phyloP scores from a whole-genome alignment of 2,329 filamentous ascomycete species.

The Dothistroma septosporum region DNA sequence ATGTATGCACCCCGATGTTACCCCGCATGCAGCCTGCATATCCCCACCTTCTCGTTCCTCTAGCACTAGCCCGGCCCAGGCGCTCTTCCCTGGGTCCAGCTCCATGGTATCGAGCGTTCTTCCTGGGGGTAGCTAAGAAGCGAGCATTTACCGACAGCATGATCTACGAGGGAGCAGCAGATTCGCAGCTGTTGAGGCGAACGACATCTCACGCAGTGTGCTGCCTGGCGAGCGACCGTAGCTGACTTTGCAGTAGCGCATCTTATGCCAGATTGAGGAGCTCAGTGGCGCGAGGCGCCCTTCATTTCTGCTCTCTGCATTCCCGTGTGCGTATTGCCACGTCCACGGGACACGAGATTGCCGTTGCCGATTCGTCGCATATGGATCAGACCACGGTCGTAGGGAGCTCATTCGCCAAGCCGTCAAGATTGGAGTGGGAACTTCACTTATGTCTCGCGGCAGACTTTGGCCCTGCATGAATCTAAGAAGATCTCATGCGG shows the following conservation, averaged over 20 bases:
- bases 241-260: neutral
- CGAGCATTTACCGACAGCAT: neutral
- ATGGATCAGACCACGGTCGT: neutral
- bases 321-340: neutral
- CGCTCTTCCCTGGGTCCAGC: neutral
- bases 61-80: neutral
- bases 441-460: neutral
- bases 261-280: neutral
- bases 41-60: neutral
- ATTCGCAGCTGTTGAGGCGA: neutral
- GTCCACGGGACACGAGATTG: neutral
- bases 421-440: neutral
- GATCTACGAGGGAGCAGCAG: neutral
- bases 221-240: neutral
- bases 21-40: neutral
- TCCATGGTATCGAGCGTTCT: neutral
- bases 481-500: neutral
- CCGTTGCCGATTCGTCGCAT: neutral
- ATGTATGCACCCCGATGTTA: neutral
- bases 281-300: too few species aligned
- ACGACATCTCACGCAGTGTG: neutral
- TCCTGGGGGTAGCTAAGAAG: neutral
- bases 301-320: neutral
- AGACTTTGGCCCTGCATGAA: slow-evolving; percentile 1
- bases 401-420: neutral